A percentile compares a stretch with the other conserved stretches of the same genome.
Conservation (phyloP, 2,329 filamentous ascomycete genomes). For the Xylariomycetidae sp. region DNA sequence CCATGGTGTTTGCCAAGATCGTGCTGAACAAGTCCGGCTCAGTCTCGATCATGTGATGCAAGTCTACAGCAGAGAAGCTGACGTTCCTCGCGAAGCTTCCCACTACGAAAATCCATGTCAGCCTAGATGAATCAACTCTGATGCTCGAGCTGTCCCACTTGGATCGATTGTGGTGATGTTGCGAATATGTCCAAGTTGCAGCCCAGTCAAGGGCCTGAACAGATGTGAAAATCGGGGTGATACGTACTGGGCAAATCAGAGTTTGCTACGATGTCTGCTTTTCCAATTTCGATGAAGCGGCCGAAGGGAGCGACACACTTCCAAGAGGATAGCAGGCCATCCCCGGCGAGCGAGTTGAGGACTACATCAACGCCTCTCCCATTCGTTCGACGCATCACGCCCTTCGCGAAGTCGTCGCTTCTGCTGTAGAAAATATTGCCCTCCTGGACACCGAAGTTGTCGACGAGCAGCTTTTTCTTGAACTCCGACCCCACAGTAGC, state of each 20-base stretch:
- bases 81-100: too few relatives aligned
- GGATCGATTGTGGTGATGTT: too few relatives aligned
- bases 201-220: too few relatives aligned
- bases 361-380: slow-evolving; percentile 7
- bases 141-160: too few relatives aligned
- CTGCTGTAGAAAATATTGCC: slow-evolving; percentile 5
- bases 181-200: too few relatives aligned
- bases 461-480: neutral
- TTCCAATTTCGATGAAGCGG: slow-evolving; percentile 6
- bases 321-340: slow-evolving; percentile 1
- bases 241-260: neutral
- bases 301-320: neutral
- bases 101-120: too few relatives aligned
- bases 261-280: neutral
- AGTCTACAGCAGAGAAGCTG: neutral
- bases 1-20: neutral
- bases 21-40: neutral
- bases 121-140: too few relatives aligned
- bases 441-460: slow-evolving; percentile 1
- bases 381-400: neutral
- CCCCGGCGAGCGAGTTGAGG: slow-evolving; percentile 5
- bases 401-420: neutral
- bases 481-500: slow-evolving; percentile 1
- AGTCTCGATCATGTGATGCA: neutral
- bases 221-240: too few relatives aligned